Evolutionary conservation across 1,139 yeast genomes (phyloP), one percentile per base, ranked within the genome.

Genomic region (Candida tunisiensis): DNA sequence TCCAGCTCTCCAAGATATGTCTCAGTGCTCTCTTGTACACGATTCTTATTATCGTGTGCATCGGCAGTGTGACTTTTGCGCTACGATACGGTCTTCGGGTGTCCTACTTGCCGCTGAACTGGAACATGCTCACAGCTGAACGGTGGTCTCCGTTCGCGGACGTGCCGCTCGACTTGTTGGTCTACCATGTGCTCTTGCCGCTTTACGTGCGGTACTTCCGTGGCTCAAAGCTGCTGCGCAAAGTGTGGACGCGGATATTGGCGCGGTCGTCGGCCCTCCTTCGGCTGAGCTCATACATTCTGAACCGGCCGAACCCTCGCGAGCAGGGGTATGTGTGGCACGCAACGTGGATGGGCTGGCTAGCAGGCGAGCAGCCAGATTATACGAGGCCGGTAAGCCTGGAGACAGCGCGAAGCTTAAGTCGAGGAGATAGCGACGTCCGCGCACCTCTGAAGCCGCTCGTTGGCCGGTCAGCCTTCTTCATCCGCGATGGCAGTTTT

Each of bases 11-110:
- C 19, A 62, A 93, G 36, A 75, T 88, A 24, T 62, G 63, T 6
- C 53, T 82, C 18, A 78, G 94, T 24, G 91, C 73, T 10, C 59
- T 71, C 29, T 80, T 82, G 14, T 88, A 91, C 49, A 66, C 77
- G 3, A 60, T 67, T 1, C 70, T 85, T 41, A 78, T 91, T 24
- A 41, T 74, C 5, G 42, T 70, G 9, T 93, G 94, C 5, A 64
- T 88, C 34, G 93, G 93, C 1, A 59, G 69, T 1, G 64, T 74
- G 3, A 62, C 74, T 2, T 69, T 67, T 62, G 54, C 60, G 0
- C 33, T 67, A 19, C 57, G 80, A 32, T 53, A 57, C 25, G 43
- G 58, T 5, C 41, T 52, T 16, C 38, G 49, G 8, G 17, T 28
- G 34, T 52, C n/a, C 57, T 56, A 3, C 25, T 50, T 15, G 33